phyloP scores from a whole-genome alignment of 805 yeast species.

The Metschnikowia vanudenii region DNA sequence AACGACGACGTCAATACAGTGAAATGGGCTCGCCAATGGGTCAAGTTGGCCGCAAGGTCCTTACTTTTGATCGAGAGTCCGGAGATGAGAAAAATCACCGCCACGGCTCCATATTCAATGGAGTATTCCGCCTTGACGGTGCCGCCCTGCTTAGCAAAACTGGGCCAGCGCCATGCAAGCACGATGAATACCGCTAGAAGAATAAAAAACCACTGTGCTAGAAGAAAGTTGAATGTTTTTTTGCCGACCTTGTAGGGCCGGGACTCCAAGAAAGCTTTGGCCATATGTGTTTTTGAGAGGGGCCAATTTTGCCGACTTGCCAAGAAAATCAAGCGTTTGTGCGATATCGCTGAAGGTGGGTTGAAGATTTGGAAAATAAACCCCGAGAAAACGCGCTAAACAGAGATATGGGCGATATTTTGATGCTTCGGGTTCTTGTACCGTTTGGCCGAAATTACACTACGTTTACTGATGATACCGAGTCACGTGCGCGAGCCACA shows the following conservation, averaged over 20 bases:
- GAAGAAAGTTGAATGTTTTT: conserved; percentile 25
- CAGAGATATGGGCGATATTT: not conserved
- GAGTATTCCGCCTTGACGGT: conserved; percentile 69
- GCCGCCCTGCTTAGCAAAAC: conserved; percentile 83
- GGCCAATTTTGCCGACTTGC: not conserved
- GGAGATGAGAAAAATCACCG: conserved; percentile 75
- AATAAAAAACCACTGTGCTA: conserved; percentile 73
- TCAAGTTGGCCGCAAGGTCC: conserved; percentile 58
- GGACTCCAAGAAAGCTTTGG: not conserved
- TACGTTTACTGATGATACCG: not conserved
- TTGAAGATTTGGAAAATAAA: too few species aligned
- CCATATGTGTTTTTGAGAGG: conserved; percentile 1
- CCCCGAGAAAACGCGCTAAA: not conserved
- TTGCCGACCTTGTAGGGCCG: conserved; percentile 8
- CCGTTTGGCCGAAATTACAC: not conserved
- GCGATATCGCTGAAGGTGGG: too few species aligned
- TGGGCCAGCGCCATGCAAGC: conserved; percentile 74
- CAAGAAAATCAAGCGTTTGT: not conserved
- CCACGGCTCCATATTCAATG: conserved; percentile 84
- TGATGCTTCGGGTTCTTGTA: not conserved
- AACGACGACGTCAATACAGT: conserved; percentile 68
- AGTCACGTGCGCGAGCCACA: not conserved
- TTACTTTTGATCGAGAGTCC: conserved; percentile 75
- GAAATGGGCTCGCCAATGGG: conserved; percentile 80
- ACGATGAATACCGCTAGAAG: conserved; percentile 70